Base-by-base conservation (phyloP, 1,284 basidiomycete species). In the Singerocomus rubriflavus region DNA sequence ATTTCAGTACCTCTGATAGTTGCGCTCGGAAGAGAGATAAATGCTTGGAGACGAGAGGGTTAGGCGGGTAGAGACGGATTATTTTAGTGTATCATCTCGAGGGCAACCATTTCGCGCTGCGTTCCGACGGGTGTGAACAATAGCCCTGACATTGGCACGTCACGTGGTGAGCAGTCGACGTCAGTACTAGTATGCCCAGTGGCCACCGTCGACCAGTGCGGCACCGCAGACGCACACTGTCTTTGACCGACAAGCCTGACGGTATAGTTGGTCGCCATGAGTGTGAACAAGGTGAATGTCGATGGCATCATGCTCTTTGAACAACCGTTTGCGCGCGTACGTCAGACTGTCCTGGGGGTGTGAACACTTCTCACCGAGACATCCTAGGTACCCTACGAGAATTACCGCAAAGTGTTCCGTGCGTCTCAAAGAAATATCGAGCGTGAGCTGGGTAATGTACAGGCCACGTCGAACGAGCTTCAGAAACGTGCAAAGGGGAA, bases 301-400 rank as follows among this genome's bases (percentile, higher is more conserved):
- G 91, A 93, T 46, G 90, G 89, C 2, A 76, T 88, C n/a, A 73
- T 94, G 58, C 78, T 94, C 46, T 88, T 95, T 54, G 92, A 95
- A 68, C 89, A 93, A 61, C 90, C 91, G 0, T 90, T 93, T 63
- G 81, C 81, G n/a, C 76, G 83, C 58, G 88, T 90, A 58, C 59
- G 79, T 67, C 53, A 21, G 32, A 48, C 52, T 42, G 41, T 51
- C 44, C 41, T 40, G 40, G 36, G 37, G 49, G 44, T 32, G 37
- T 38, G 37, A 30, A 44, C 33, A 44, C 32, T 40, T 44, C 56
- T 54, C 59, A 53, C 47, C 21, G 17, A 46, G 48, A 53, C 52
- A 53, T 46, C 33, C 43, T 56, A 93, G 90, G 87, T 92, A 27
- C 91, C 91, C 14, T 88, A 86, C 66, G 92, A 94, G 73, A 87